Evolutionary conservation across 306 rosid species (phyloP).

Genomic region (Castanea crenata): DNA sequence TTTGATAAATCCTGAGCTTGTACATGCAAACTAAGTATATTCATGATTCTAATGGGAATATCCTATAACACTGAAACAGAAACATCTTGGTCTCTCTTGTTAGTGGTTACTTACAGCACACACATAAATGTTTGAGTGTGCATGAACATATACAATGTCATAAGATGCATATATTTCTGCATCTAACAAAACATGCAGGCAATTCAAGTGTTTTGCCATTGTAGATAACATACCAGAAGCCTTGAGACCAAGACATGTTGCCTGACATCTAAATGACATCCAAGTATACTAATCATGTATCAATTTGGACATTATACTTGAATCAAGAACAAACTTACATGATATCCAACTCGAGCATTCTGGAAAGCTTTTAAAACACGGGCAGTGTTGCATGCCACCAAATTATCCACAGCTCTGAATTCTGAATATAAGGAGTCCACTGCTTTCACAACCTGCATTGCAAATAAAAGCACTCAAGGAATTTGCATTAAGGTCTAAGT

Average conservation of each 20-base stretch:
- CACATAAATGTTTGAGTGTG: not conserved
- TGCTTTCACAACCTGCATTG: slow-evolving; percentile 74
- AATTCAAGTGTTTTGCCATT: slow-evolving; percentile 1
- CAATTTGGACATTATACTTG: not conserved
- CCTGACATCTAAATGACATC: not conserved
- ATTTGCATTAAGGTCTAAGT: not conserved
- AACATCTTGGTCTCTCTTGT: not conserved
- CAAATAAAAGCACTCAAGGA: slow-evolving; percentile 19
- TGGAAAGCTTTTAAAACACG: slow-evolving; percentile 85
- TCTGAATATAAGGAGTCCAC: slow-evolving; percentile 67
- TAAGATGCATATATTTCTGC: not conserved
- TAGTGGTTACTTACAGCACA: not conserved
- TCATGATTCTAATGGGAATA: not conserved
- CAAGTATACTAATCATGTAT: not conserved
- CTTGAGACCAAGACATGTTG: not conserved
- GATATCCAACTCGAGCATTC: slow-evolving; percentile 84
- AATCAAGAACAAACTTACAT: slow-evolving; percentile 46
- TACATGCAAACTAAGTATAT: not conserved
- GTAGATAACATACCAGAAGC: not conserved
- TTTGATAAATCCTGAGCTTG: not conserved
- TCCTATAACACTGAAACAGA: not conserved
- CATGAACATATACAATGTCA: not conserved
- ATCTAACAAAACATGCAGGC: not conserved
- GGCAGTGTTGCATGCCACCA: slow-evolving; percentile 72
- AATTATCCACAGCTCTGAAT: slow-evolving; percentile 81